Conservation (phyloP, 2,329 filamentous ascomycete genomes). For the Dissoconium aciculare region DNA sequence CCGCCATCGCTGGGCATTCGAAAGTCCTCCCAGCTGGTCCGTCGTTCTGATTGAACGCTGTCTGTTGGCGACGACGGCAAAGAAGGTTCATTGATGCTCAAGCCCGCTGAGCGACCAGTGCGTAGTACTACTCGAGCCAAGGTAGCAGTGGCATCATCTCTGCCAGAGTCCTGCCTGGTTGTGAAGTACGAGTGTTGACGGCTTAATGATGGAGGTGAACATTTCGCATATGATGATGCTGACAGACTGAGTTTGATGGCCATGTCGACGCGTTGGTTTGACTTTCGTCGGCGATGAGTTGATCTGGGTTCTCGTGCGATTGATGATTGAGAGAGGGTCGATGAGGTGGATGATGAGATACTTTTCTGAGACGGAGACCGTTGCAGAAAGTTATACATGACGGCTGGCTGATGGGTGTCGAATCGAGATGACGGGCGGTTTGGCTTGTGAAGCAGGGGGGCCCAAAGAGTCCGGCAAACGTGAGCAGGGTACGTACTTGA, state of each 20-base stretch:
- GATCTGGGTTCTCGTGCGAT: too few species aligned
- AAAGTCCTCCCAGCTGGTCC: slow-evolving; percentile 22
- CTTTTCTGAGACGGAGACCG: too few species aligned
- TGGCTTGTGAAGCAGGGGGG: too few species aligned
- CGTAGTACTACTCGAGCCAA: slow-evolving; percentile 16
- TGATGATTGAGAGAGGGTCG: too few species aligned
- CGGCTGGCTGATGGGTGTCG: too few species aligned
- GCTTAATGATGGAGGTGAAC: slow-evolving; percentile 18
- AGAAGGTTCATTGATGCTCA: slow-evolving; percentile 7
- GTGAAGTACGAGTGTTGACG: slow-evolving; percentile 19
- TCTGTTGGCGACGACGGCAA: slow-evolving; percentile 11
- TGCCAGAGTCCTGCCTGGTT: slow-evolving; percentile 9
- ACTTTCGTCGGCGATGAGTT: too few species aligned
- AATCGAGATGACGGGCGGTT: too few species aligned
- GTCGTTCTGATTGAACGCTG: slow-evolving; percentile 8
- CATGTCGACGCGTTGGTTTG: too few species aligned
- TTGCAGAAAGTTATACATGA: too few species aligned
- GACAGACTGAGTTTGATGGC: slow-evolving; percentile 15
- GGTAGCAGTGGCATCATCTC: slow-evolving; percentile 10
- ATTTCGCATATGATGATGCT: slow-evolving; percentile 16
- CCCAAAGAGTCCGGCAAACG: too few species aligned
- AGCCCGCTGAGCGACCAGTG: slow-evolving; percentile 9
- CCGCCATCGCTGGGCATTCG: slow-evolving; percentile 18
- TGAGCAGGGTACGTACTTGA: too few species aligned
- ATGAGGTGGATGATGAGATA: too few species aligned